These are phyloP conservation scores for Arctium lappa DNA, from an alignment of 129 eudicot genomes.

Conservation along the genomic window DNA sequence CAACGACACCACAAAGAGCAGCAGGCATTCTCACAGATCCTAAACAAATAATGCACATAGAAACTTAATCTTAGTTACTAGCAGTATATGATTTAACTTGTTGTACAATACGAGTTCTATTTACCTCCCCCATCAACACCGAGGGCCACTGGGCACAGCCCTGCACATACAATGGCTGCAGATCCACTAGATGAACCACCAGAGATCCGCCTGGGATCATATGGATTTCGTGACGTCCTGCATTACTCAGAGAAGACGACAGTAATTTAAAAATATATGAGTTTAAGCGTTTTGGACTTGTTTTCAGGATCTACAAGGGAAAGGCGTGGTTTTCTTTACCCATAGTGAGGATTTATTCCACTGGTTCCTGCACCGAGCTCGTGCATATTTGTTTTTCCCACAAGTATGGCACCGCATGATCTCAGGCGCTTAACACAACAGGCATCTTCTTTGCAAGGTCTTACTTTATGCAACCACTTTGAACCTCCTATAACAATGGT, in stretches of 20 bases:
- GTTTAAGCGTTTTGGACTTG: background rate
- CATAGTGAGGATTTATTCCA: constrained; percentile 97
- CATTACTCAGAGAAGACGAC: background rate
- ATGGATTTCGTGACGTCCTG: constrained; percentile 81
- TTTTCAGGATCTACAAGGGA: background rate
- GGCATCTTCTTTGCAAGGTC: constrained; percentile 77
- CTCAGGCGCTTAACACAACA: constrained; percentile 71
- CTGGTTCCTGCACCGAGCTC: constrained; percentile 99
- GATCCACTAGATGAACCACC: constrained; percentile 99
- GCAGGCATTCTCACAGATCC: constrained; percentile 99
- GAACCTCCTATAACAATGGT: constrained; percentile 66
- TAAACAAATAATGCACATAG: constrained; percentile 17
- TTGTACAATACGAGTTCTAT: background rate
- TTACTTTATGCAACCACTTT: constrained; percentile 84
- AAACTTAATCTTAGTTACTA: constrained; percentile 12
- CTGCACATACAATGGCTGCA: constrained; percentile 94
- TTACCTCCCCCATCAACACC: constrained; percentile 99
- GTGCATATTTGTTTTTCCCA: constrained; percentile 99
- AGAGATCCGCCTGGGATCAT: constrained; percentile 54
- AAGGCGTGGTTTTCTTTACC: constrained; percentile 38
- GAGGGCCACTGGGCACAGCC: constrained; percentile 89
- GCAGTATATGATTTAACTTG: background rate
- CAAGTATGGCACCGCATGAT: constrained; percentile 81
- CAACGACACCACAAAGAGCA: constrained; percentile 94
- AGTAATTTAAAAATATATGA: background rate